These are phyloP conservation scores for Pezicula carpinea DNA, from an alignment of 2,329 filamentous ascomycete species.

Conservation along the genomic window DNA sequence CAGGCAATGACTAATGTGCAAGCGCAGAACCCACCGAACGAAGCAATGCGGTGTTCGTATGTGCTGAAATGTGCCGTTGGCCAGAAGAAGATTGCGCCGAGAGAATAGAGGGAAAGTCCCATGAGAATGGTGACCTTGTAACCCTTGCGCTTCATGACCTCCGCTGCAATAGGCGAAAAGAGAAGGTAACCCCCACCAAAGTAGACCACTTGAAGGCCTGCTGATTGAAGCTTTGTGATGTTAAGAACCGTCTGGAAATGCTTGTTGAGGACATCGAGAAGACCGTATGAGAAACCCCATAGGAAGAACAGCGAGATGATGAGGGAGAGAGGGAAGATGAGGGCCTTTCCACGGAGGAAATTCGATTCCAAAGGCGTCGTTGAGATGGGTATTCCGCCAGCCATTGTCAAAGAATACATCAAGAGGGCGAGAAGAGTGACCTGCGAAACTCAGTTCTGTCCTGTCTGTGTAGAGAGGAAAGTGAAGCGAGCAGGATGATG, in stretches of 20 bases:
- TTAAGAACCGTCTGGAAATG: slow-evolving; percentile 62
- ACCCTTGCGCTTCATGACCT: slow-evolving; percentile 67
- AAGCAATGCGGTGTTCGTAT: slow-evolving; percentile 46
- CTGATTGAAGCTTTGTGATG: slow-evolving; percentile 53
- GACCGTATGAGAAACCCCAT: slow-evolving; percentile 85
- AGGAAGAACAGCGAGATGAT: slow-evolving; percentile 80
- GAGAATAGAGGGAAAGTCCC: slow-evolving; percentile 69
- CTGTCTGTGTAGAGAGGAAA: slow-evolving; percentile 4
- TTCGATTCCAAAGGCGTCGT: slow-evolving; percentile 33
- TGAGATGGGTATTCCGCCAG: slow-evolving; percentile 35
- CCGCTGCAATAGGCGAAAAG: slow-evolving; percentile 62
- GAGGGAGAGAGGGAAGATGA: slow-evolving; percentile 44
- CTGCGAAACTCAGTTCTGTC: slow-evolving; percentile 3
- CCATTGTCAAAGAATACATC: slow-evolving; percentile 28
- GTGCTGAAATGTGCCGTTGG: slow-evolving; percentile 66
- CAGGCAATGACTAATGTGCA: slow-evolving; percentile 71
- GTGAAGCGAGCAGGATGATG: slow-evolving; percentile 6
- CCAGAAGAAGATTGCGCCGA: slow-evolving; percentile 76
- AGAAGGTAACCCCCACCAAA: slow-evolving; percentile 69
- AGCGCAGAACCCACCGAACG: slow-evolving; percentile 75
- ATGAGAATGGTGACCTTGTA: slow-evolving; percentile 77
- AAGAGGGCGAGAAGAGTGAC: slow-evolving; percentile 2
- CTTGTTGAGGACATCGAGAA: slow-evolving; percentile 76
- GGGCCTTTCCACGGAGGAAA: slow-evolving; percentile 32
- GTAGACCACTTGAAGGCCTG: slow-evolving; percentile 67